Evolutionary conservation across 805 yeast species (phyloP), one percentile per base, ranked within the genome.

Genomic region (Yamadazyma nakazawae): DNA sequence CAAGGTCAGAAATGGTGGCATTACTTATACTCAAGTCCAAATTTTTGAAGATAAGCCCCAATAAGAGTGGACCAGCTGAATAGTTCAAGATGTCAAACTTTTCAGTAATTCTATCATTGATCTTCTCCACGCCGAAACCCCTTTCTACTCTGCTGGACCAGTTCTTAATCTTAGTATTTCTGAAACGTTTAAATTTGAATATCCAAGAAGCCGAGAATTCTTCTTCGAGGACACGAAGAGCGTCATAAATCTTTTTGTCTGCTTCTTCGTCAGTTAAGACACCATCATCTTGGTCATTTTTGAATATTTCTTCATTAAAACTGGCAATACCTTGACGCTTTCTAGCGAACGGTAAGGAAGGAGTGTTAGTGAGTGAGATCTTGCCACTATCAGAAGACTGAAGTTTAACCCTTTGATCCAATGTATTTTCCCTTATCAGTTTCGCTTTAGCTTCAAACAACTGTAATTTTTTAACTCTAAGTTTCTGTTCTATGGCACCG

Each of bases 401-500:
- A 6, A 43, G 28, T 26, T 30, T 37, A 3, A 35, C 30, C 17
- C 36, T 43, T 19, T 14, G 34, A 16, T 55, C 60, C 25, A 45
- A 43, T 8, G 54, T 48, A 18, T 43, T 48, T n/a, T 37, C 25
- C 43, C 48, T 36, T 3, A 62, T 53, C 16, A 52, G 52, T 4
- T 53, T 49, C 9, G 50, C 50, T 45, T 52, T 56, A 39, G 67
- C 64, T 13, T 72, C 73, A 38, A 72, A 73, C 11, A 64, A 47
- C 5, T 70, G 61, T 35, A 54, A 43, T 40, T 85, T 82, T 19
- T 78, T 79, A 11, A 79, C 42, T 50, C 96, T 72, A 43, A 72
- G 68, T 52, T 70, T 73, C 59, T 88, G 95, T 54, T 84, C 92
- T n/a, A 72, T 48, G 17, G 66, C 42, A 1, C 96, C 96, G 10